Base-by-base conservation (phyloP, 352 stramenopile species). In the Halophytophthora batemanensis region DNA sequence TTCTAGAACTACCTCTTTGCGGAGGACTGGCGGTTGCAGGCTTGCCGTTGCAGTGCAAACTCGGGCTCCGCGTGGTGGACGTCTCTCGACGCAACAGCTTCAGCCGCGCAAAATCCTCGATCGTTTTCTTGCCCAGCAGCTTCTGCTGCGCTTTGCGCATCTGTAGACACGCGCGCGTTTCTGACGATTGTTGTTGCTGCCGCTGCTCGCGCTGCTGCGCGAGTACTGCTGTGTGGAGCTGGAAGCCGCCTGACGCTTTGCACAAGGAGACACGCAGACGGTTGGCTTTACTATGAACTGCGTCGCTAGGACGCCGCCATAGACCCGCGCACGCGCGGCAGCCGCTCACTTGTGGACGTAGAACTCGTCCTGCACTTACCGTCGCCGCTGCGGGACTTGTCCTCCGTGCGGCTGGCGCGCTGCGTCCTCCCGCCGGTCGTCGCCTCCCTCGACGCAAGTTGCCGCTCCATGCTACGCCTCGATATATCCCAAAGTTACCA, bases 121-220 rank as follows among this genome's bases (percentile, higher is more conserved):
- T 71, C 6, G 63, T 79, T 54, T 85, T 87, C 59, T 57, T 76
- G 17, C 71, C 64, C 4, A 74, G 6, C 8, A 85, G 59, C 53
- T 64, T 77, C 22, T 77, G 73, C 41, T 83, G 66, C 6, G 41
- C 45, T 15, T 65, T 53, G 2, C 62, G 52, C 12, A 74, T 60
- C 40, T 73, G 73, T 12, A 22, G 37, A 2, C 59, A 56, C 22
- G 69, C 59, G 14, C 51, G 63, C 48, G 74, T 53, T 19, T 70
- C 49, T 1, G 42, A 55, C 28, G 66, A 53, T 21, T 36, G 39
- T 23, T 36, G 47, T 23, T 31, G 29, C 36, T 8, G 50, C 1
- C 35, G 31, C 34, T 62, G 56, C 18, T 41, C 39, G 34, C 60
- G 59, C 35, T 50, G 50, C 45, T 56, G 50, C 21, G 60, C 60